A percentile compares a stretch with the other conserved stretches of the same genome.
phyloP scores from a whole-genome alignment of 1,284 basidiomycete genomes.

The Ceratobasidium sp. region DNA sequence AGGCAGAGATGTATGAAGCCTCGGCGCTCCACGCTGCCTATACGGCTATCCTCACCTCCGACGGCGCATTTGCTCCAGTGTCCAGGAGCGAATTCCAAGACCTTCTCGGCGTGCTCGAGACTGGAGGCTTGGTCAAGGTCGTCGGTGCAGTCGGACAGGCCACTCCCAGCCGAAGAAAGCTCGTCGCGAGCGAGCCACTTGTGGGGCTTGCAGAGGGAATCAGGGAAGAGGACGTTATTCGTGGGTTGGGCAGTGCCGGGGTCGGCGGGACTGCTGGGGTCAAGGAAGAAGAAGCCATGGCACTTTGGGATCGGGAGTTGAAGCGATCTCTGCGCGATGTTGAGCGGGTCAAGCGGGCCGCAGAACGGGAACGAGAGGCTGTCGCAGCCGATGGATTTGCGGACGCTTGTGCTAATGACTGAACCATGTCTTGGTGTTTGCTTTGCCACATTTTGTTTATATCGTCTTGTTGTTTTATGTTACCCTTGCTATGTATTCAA shows the following conservation, averaged over 20 bases:
- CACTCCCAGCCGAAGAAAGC: conserved; percentile 25
- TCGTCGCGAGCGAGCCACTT: conserved; percentile 26
- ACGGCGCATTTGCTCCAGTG: conserved; percentile 59
- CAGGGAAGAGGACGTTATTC: conserved; percentile 43
- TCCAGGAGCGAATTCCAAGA: conserved; percentile 78
- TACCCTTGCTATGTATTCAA: background rate
- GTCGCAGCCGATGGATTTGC: conserved; percentile 24
- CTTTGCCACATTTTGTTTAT: conserved; percentile 14
- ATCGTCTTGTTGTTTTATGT: conserved; percentile 9
- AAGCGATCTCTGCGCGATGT: conserved; percentile 61
- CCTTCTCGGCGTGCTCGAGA: conserved; percentile 72
- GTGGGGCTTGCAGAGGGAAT: conserved; percentile 39
- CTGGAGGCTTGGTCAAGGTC: conserved; percentile 65
- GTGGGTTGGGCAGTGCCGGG: conserved; percentile 48
- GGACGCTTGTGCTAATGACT: conserved; percentile 35
- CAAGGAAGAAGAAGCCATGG: conserved; percentile 68
- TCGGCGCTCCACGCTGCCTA: conserved; percentile 70
- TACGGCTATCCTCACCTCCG: conserved; percentile 59
- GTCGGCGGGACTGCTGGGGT: conserved; percentile 53
- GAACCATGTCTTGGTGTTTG: conserved; percentile 17
- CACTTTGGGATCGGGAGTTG: conserved; percentile 71
- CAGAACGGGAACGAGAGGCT: conserved; percentile 27
- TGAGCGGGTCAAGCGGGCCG: conserved; percentile 34
- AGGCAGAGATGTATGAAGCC: conserved; percentile 48
- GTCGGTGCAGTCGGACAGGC: conserved; percentile 42